phyloP scores from a whole-genome alignment of 139 green algal genomes.

The Chlorella sp. region DNA sequence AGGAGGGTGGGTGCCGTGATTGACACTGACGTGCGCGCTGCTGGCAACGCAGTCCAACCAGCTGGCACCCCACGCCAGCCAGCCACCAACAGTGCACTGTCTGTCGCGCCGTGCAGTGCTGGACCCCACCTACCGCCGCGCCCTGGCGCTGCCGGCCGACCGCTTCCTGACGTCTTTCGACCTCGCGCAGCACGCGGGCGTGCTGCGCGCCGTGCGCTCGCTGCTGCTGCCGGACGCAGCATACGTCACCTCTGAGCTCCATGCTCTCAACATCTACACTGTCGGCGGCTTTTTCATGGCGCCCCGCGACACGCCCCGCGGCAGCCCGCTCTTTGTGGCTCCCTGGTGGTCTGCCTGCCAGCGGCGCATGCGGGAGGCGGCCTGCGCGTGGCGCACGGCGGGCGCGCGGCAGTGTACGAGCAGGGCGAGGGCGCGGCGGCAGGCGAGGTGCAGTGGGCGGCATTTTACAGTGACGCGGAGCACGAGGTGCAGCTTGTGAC shows the following conservation, averaged over 20 bases:
- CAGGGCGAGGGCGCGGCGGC: background rate
- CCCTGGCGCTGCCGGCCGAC: background rate
- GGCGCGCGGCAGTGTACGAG: background rate
- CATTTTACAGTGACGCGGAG: background rate
- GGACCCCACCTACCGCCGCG: background rate
- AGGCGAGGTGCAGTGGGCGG: conserved; percentile 7
- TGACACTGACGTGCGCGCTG: background rate
- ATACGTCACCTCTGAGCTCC: background rate
- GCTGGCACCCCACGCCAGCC: background rate
- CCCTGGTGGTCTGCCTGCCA: conserved; percentile 3
- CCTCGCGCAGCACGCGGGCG: background rate
- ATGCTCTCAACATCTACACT: background rate
- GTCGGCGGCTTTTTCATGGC: background rate
- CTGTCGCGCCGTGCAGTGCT: background rate
- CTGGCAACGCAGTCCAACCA: background rate
- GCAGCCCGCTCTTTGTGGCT: background rate
- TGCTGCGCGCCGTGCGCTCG: background rate
- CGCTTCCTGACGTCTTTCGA: background rate
- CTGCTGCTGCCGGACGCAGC: conserved; percentile 1
- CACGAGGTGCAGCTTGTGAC: conserved; percentile 1
- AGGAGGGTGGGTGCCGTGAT: background rate
- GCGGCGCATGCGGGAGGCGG: background rate
- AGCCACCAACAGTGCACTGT: no score
- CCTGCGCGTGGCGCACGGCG: conserved; percentile 2
- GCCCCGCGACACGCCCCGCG: conserved; percentile 1